These are phyloP conservation scores for Penicillium macrosclerotiorum DNA, from an alignment of 495 filamentous ascomycete species.

Conservation along the genomic window DNA sequence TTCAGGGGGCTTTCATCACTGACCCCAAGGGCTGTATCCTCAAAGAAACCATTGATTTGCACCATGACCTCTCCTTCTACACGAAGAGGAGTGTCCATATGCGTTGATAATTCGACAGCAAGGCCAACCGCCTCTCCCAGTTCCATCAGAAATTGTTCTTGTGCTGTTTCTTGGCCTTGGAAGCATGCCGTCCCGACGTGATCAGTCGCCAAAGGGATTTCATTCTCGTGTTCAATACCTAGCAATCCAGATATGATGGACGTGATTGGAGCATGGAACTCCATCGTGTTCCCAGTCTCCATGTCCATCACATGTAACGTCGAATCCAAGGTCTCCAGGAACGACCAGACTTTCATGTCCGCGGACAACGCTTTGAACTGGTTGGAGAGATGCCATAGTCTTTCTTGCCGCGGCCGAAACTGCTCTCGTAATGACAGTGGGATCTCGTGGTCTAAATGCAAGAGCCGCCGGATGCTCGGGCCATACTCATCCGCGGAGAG, in stretches of 20 bases:
- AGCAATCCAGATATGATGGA: slow-evolving; percentile 61
- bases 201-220: slow-evolving; percentile 55
- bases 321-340: slow-evolving; percentile 64
- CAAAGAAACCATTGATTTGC: slow-evolving; percentile 62
- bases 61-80: slow-evolving; percentile 54
- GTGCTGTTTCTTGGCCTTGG: slow-evolving; percentile 50
- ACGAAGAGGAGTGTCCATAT: slow-evolving; percentile 40
- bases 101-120: slow-evolving; percentile 38
- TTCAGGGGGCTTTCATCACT: slow-evolving; percentile 45
- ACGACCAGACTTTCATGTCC: slow-evolving; percentile 66
- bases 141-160: slow-evolving; percentile 49
- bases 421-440: slow-evolving; percentile 48
- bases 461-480: slow-evolving; percentile 50
- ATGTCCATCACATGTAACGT: slow-evolving; percentile 45
- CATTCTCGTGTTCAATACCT: slow-evolving; percentile 53
- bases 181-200: slow-evolving; percentile 59
- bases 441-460: slow-evolving; percentile 54
- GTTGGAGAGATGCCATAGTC: slow-evolving; percentile 50
- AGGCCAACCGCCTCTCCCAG: slow-evolving; percentile 42
- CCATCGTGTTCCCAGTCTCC: slow-evolving; percentile 27
- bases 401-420: slow-evolving; percentile 47
- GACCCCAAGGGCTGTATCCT: slow-evolving; percentile 44
- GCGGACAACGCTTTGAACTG: slow-evolving; percentile 58
- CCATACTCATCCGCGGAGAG: slow-evolving; percentile 57
- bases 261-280: slow-evolving; percentile 56